Evolutionary conservation across 2,329 filamentous ascomycete genomes (phyloP).

Genomic region (Hypoxylon sp.): DNA sequence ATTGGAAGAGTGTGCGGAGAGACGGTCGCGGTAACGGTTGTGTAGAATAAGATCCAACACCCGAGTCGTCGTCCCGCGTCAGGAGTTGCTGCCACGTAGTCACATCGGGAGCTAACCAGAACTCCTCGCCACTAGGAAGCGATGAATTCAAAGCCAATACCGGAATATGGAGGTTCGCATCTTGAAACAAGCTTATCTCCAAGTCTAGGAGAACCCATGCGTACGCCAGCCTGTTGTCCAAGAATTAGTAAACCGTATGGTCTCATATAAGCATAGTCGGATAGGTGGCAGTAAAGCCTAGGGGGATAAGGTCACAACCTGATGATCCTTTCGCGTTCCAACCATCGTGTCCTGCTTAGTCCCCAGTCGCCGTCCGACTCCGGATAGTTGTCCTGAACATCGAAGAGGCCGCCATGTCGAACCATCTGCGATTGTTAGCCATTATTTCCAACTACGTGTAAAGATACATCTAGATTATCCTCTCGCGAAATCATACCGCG

Average conservation of each 20-base stretch:
- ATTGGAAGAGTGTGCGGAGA: constrained; percentile 24
- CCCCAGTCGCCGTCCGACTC: constrained; percentile 15
- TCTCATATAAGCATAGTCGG: not conserved
- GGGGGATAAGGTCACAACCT: constrained; percentile 7
- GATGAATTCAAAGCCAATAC: constrained; percentile 24
- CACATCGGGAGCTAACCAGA: constrained; percentile 25
- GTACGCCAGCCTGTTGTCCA: constrained; percentile 17
- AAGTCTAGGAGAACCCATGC: constrained; percentile 29
- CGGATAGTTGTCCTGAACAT: constrained; percentile 16
- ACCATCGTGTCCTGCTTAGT: constrained; percentile 12
- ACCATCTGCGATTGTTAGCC: constrained; percentile 21
- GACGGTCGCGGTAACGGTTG: constrained; percentile 23
- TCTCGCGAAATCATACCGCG: constrained; percentile 12
- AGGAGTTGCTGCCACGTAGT: constrained; percentile 22
- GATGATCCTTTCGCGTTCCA: constrained; percentile 29
- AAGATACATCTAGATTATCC: not conserved
- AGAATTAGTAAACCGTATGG: not conserved
- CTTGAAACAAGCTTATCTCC: constrained; percentile 30
- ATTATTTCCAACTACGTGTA: not conserved
- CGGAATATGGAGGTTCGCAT: constrained; percentile 27
- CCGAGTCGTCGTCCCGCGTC: constrained; percentile 17
- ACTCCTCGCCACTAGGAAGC: constrained; percentile 23
- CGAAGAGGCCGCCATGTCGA: constrained; percentile 29
- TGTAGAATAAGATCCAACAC: constrained; percentile 11
- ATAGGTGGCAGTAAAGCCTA: not conserved